Conservation (phyloP, 1,284 basidiomycete species). For the Ganoderma leucocontextum region DNA sequence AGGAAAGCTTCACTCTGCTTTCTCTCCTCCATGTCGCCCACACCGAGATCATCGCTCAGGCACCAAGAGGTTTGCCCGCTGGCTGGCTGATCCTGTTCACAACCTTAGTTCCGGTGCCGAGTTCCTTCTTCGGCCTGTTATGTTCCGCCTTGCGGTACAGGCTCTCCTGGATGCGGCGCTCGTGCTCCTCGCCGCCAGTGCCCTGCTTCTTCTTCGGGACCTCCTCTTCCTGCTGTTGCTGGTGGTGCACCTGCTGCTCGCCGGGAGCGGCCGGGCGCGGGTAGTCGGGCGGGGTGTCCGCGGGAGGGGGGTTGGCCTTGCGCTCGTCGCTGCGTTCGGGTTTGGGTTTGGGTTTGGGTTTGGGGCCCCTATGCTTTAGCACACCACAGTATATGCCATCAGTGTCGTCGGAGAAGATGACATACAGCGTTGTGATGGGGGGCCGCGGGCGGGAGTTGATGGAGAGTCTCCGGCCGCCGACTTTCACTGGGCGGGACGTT, state of each 20-base stretch:
- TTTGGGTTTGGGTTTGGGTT: background rate
- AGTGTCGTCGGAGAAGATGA: conserved; percentile 13
- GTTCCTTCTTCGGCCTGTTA: conserved; percentile 60
- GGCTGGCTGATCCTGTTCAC: conserved; percentile 69
- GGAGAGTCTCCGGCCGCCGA: conserved; percentile 70
- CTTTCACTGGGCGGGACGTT: conserved; percentile 59
- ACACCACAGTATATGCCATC: conserved; percentile 2
- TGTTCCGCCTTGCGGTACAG: conserved; percentile 57
- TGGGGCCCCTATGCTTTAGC: background rate
- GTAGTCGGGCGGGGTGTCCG: conserved; percentile 56
- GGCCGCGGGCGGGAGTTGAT: conserved; percentile 51
- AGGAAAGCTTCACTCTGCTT: background rate
- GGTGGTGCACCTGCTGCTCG: conserved; percentile 46
- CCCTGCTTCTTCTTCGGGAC: conserved; percentile 55
- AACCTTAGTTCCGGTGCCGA: conserved; percentile 36
- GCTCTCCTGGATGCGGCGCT: conserved; percentile 58
- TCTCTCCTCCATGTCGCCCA: background rate
- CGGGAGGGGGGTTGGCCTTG: conserved; percentile 31
- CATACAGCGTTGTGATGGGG: conserved; percentile 47
- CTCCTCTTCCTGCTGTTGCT: conserved; percentile 59
- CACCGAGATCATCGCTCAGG: conserved; percentile 39
- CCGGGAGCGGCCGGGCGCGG: conserved; percentile 63
- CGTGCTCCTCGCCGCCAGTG: conserved; percentile 53
- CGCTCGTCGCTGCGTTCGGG: conserved; percentile 39
- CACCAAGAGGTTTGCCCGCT: conserved; percentile 52